phyloP scores from a whole-genome alignment of 208 protist genomes.

The Trypanosoma scelopori region DNA sequence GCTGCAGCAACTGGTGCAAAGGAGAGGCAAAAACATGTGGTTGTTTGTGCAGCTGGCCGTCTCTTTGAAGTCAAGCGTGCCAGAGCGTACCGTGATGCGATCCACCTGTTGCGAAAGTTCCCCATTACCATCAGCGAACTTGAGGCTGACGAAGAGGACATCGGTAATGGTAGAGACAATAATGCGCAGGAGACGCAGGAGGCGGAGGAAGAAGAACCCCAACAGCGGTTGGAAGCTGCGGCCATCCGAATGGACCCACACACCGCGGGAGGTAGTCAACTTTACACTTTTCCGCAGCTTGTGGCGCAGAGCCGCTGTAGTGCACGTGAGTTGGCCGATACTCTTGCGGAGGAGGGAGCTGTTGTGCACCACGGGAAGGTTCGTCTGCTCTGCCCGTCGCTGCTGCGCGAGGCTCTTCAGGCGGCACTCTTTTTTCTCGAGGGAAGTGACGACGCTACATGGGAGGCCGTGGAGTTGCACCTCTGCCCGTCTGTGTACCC shows the following conservation, averaged over 20 bases:
- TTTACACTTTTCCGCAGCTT: slow-evolving; percentile 59
- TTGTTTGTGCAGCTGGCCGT: slow-evolving; percentile 41
- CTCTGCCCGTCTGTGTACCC: slow-evolving; percentile 64
- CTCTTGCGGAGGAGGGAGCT: slow-evolving; percentile 38
- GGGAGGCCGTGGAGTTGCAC: slow-evolving; percentile 31
- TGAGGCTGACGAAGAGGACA: slow-evolving; percentile 22
- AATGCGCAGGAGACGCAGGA: too few species aligned
- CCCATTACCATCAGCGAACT: slow-evolving; percentile 54
- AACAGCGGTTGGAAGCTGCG: too few species aligned
- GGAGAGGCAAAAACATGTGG: slow-evolving; percentile 27
- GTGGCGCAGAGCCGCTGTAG: slow-evolving; percentile 37
- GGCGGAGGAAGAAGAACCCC: too few species aligned
- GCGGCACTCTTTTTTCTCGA: slow-evolving; percentile 45
- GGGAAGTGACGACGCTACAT: slow-evolving; percentile 25
- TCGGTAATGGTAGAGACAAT: background rate
- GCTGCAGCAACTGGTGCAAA: background rate
- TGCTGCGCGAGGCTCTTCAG: slow-evolving; percentile 39
- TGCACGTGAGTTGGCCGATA: slow-evolving; percentile 44
- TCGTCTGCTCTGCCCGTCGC: slow-evolving; percentile 47
- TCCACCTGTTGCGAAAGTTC: slow-evolving; percentile 28
- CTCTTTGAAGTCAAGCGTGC: slow-evolving; percentile 47
- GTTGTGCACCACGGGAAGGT: slow-evolving; percentile 53
- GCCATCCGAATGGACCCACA: background rate
- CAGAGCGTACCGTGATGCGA: slow-evolving; percentile 32
- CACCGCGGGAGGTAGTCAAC: background rate